Evolutionary conservation across 805 yeast species (phyloP), one percentile per base, ranked within the genome.

Genomic region (Hanseniaspora hatyaiensis): DNA sequence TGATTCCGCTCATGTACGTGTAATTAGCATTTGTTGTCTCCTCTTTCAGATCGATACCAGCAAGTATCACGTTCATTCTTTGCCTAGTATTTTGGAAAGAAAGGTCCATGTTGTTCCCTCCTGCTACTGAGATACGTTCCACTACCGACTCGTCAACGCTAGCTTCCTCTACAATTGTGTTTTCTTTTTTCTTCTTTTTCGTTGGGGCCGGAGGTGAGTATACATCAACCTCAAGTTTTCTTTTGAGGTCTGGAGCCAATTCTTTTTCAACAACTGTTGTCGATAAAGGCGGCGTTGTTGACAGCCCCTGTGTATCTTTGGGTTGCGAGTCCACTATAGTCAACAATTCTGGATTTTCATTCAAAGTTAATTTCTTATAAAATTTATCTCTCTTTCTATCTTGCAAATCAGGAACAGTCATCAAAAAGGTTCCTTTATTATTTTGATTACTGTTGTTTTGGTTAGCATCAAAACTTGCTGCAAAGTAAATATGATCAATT

Each of bases 1-100:
- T 34, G 15, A 44, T 44, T 6, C 41, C 39, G 23, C 48, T 44
- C 48, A 44, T 44, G 18, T 30, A 36, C 4, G 36, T 28, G 34
- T 34, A 44, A 23, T 44, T 44, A 4, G 48, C 23, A 20, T 29
- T 44, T 11, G 48, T 44, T 13, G 48, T 24, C 5, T 36, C 40
- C 11, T 16, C 18, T 19, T 30, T 22, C 16, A 44, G 12, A 30
- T 36, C 48, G 15, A 44, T 11, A 6, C 48, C 48, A 6, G 48
- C 28, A 3, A 44, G 4, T 8, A 44, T 44, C 1, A 34, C 40
- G 9, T 36, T 44, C 15, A 44, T 1, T 15, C 36, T 15, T 20
- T 36, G 16, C 3, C 24, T 18, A 11, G 31, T n/a, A 9, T 44
- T 24, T 30, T 44, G 48, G 19, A 22, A 44, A 3, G 41, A 16